A percentile compares a stretch with the other conserved stretches of the same genome.
phyloP scores from a whole-genome alignment of 805 yeast genomes.

The Metschnikowia matae region DNA sequence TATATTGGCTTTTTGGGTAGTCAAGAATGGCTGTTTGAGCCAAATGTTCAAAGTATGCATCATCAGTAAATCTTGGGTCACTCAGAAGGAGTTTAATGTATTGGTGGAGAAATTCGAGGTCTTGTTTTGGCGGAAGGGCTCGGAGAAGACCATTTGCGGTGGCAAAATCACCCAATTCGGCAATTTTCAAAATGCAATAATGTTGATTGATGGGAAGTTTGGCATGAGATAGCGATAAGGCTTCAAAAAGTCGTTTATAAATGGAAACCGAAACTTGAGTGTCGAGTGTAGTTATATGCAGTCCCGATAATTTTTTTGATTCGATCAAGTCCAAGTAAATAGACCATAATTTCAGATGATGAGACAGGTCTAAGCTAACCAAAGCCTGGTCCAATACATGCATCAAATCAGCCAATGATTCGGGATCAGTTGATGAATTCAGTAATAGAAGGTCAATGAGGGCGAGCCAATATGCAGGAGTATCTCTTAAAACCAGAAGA shows the following conservation, averaged over 20 bases:
- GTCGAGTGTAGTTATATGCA: no score
- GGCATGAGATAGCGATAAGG: not conserved
- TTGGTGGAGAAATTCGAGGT: slow-evolving; percentile 3
- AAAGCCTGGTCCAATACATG: slow-evolving; percentile 47
- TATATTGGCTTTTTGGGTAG: slow-evolving; percentile 60
- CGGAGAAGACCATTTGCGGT: slow-evolving; percentile 29
- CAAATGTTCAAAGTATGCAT: slow-evolving; percentile 4
- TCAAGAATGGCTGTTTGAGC: slow-evolving; percentile 13
- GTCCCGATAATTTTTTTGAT: not conserved
- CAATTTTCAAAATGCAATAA: slow-evolving; percentile 23
- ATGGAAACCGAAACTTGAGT: slow-evolving; percentile 18
- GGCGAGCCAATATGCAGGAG: slow-evolving; percentile 14
- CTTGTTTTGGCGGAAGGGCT: not conserved
- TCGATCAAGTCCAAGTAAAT: slow-evolving; percentile 54
- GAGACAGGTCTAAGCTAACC: slow-evolving; percentile 44
- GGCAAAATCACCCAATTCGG: slow-evolving; percentile 25
- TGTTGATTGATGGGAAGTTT: not conserved
- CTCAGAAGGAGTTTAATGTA: slow-evolving; percentile 7
- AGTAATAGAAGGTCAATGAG: slow-evolving; percentile 8
- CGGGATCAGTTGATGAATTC: not conserved
- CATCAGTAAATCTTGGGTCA: not conserved
- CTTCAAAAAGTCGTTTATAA: slow-evolving; percentile 28
- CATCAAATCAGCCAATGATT: not conserved
- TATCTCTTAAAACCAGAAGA: slow-evolving; percentile 2
- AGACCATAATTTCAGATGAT: slow-evolving; percentile 44